A percentile compares a stretch with the other conserved stretches of the same genome.
Evolutionary conservation across 768 basidiomycete genomes (phyloP).

Genomic region (Clitopilus passeckerianus): DNA sequence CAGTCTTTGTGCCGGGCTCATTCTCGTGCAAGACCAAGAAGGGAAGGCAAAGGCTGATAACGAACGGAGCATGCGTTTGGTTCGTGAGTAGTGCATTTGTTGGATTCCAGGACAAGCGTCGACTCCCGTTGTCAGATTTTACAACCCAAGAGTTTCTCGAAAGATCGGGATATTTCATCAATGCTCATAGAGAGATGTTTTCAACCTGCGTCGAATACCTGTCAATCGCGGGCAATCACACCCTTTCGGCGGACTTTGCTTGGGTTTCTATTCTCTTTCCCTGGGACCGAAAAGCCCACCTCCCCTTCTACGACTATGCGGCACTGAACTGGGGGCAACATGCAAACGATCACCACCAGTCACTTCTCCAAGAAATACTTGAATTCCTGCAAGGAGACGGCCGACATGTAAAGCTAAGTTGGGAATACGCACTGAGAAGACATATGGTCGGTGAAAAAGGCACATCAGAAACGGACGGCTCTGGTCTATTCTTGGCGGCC

Average conservation of each 20-base stretch:
- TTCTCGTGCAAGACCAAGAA: not conserved
- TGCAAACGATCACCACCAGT: not conserved
- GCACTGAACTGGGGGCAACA: not conserved
- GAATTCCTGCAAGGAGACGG: not conserved
- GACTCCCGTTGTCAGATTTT: not conserved
- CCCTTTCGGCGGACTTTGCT: not conserved
- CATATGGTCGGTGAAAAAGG: not conserved
- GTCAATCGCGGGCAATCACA: not conserved
- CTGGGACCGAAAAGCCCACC: not conserved
- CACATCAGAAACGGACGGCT: not conserved
- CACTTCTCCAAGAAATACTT: not conserved
- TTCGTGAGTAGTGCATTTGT: not conserved
- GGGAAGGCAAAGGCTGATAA: not conserved
- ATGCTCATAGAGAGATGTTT: not conserved
- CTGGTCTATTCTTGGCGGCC: not conserved
- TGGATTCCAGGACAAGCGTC: not conserved
- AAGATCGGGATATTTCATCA: not conserved
- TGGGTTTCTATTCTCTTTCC: not conserved
- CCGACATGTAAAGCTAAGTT: not conserved
- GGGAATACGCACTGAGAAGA: not conserved
- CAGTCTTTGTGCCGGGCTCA: not conserved
- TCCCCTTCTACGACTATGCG: not conserved
- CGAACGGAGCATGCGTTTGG: not conserved
- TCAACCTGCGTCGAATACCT: not conserved
- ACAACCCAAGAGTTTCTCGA: not conserved